A percentile compares a stretch with the other conserved stretches of the same genome.
Conservation (phyloP, 1,284 basidiomycete genomes). For the Cutaneotrichosporon mucoides region DNA sequence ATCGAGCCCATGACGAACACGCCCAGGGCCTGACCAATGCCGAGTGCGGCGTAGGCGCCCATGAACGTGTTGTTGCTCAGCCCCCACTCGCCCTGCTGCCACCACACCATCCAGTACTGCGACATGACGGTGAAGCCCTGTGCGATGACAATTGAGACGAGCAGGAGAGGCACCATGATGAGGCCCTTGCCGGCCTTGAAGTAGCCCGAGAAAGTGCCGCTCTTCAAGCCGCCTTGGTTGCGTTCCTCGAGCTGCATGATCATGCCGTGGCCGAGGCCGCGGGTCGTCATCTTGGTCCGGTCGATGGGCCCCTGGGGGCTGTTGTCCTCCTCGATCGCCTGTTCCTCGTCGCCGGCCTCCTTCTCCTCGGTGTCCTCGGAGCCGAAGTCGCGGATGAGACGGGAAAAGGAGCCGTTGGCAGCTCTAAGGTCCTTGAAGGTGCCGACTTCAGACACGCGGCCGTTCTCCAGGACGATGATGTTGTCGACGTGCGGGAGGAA, state of each 20-base stretch:
- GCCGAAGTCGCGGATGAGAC: constrained; percentile 65
- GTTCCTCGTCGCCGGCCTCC: constrained; percentile 45
- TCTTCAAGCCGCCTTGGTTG: constrained; percentile 41
- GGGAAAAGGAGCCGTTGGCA: constrained; percentile 63
- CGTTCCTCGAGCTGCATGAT: constrained; percentile 53
- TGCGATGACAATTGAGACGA: constrained; percentile 42
- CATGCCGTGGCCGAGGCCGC: constrained; percentile 34
- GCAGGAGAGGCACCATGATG: constrained; percentile 52
- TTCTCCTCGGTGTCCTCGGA: constrained; percentile 53
- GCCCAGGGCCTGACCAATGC: constrained; percentile 53
- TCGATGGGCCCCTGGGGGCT: constrained; percentile 11
- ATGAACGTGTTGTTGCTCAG: constrained; percentile 51
- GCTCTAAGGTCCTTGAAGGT: constrained; percentile 65
- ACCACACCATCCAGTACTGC: constrained; percentile 63
- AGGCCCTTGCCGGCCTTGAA: constrained; percentile 52
- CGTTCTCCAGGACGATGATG: constrained; percentile 57
- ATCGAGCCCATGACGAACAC: constrained; percentile 54
- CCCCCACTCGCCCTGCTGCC: constrained; percentile 57
- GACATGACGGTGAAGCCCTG: constrained; percentile 46
- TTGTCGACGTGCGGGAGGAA: constrained; percentile 50
- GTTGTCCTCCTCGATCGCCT: constrained; percentile 36
- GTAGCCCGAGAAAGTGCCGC: constrained; percentile 49
- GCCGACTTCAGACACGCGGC: constrained; percentile 69
- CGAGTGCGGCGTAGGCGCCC: constrained; percentile 56
- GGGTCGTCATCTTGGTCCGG: constrained; percentile 41